Evolutionary conservation across 2,329 filamentous ascomycete species (phyloP), one percentile per base, ranked within the genome.

Genomic region (Fusarium heterosporum): DNA sequence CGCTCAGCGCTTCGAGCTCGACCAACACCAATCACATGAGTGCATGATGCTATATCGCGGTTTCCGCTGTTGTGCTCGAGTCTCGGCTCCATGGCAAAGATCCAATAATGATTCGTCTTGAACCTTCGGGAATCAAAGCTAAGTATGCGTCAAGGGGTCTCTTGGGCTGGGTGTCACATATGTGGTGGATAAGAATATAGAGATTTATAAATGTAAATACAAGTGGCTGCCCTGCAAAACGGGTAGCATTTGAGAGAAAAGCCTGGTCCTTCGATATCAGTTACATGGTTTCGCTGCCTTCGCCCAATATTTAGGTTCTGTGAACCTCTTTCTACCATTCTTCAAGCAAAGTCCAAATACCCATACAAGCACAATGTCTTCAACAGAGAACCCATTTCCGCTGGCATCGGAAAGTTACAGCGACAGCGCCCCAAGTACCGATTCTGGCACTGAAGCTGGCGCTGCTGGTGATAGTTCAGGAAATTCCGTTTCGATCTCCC

Each of bases 401-500:
- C 76, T 84, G 57, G 78, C 81, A 25, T 82, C 80, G 4, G 78
- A 82, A 50, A 68, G 75, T 34, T 76, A 79, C 5, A 76, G 76
- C 10, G 78, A 75, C 30, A 73, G 78, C 26, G 77, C 77, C 26
- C 78, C 79, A 16, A 75, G 73, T 26, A 68, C 72, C 29, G 75
- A 75, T 17, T 78, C 82, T 53, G 84, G 87, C 61, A 81, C 79
- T 62, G 85, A 85, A 32, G 85, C 83, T 16, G 92, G 92, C 25
- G 91, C 91, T 16, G 85, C 87, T 36, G 91, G 92, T 17, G 78
- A 83, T 16, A 86, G 84, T 62, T 82, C 83, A 22, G 85, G 86
- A 8, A 75, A 73, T 63, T 86, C 84, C 16, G 84, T 91, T 68
- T 82, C 82, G 36, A 78, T 96, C 22, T 92, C 90, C 3, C 87